A percentile compares a stretch with the other conserved stretches of the same genome.
These are phyloP conservation scores for Pythium diclinum DNA, from an alignment of 352 stramenopile genomes.

Conservation along the genomic window DNA sequence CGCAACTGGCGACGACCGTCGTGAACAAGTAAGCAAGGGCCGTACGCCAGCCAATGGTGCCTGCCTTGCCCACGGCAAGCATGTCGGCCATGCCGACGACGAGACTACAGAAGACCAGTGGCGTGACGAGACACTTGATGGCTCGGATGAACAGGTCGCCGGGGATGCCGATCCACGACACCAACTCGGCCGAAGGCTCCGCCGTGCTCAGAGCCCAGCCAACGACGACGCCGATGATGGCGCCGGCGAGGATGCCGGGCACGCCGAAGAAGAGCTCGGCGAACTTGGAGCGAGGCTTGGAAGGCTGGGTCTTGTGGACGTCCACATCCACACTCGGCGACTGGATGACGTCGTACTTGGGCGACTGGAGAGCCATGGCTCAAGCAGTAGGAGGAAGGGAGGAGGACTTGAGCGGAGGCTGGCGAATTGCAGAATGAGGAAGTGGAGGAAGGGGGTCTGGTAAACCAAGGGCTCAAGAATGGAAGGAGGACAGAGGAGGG, in stretches of 20 bases:
- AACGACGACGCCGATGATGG: conserved; percentile 18
- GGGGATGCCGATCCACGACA: conserved; percentile 37
- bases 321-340: conserved; percentile 8
- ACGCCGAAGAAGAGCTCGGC: conserved; percentile 20
- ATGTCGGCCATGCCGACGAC: conserved; percentile 37
- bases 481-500: neutral
- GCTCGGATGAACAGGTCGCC: conserved; percentile 43
- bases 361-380: conserved; percentile 13
- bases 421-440: conserved; percentile 11
- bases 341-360: conserved; percentile 22
- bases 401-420: conserved; percentile 4
- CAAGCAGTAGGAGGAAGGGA: neutral
- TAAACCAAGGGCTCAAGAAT: neutral
- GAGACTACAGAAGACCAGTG: conserved; percentile 43
- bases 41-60: conserved; percentile 33
- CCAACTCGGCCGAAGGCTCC: conserved; percentile 8
- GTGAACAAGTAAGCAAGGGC: conserved; percentile 24
- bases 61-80: conserved; percentile 32
- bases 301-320: neutral
- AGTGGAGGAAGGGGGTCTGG: neutral
- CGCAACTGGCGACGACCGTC: conserved; percentile 16
- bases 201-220: conserved; percentile 16
- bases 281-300: conserved; percentile 16
- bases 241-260: conserved; percentile 22
- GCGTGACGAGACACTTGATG: conserved; percentile 44